Evolutionary conservation across 1,139 yeast genomes (phyloP), one percentile per base, ranked within the genome.

Genomic region (Scheffersomyces lignicola): DNA sequence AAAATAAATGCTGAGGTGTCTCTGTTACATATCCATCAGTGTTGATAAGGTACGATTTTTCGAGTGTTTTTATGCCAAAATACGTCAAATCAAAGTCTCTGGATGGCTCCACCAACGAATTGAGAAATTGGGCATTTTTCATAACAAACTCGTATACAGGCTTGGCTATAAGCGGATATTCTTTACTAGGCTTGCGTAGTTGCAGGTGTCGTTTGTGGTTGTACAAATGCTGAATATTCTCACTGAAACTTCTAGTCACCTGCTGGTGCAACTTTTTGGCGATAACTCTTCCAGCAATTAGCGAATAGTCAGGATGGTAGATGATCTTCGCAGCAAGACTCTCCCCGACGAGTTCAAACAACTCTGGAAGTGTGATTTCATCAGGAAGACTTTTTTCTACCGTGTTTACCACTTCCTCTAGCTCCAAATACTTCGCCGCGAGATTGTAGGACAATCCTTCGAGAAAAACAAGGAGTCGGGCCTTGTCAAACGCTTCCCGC

Each of bases 51-150:
- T 76, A 76, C 7, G 78, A 69, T 43, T 66, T 63, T 43, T 70
- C 73, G 38, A 76, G 54, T 0, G 83, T 76, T 50, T 70, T 73
- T 49, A 74, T 61, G 2, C 80, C 82, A 54, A 76, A 76, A 52
- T 72, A 76, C 27, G 71, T 57, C 33, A 73, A 49, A 24, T 55
- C 61, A 34, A 57, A 61, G 47, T 76, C 80, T 30, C 78, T 51
- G 12, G 53, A 49, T 10, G 49, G 47, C 10, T 51, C 58, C 4
- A 76, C 58, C 8, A 73, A 58, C 4, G 49, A 36, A 49, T 76
- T 64, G 24, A 75, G 55, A 30, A 44, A 48, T 3, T 55, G 56
- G n/a, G 40, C 48, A 47, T 76, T 49, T 4, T 54, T 44, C 42
- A 39, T 41, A 2, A 69, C 74, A 2, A 53, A 44, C 4, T 63